Percentiles rank a stretch among this genome's conserved stretches.
Conservation (phyloP, 768 basidiomycete genomes). For the Leccinum rimulosum region DNA sequence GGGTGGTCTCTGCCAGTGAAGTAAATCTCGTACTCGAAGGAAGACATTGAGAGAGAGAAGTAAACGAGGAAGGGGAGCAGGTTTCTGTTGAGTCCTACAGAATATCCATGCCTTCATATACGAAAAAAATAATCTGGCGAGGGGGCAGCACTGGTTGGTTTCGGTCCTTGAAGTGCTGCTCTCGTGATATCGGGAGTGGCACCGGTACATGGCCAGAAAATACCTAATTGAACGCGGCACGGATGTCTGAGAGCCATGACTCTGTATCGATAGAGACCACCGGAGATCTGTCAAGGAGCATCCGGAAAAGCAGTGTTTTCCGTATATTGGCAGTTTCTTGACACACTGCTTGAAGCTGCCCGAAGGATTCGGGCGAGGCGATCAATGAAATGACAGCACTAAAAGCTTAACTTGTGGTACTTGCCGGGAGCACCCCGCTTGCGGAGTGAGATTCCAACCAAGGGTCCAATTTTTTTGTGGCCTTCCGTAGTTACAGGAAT, state of each 20-base stretch:
- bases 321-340: constrained; percentile 3
- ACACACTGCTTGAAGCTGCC: constrained; percentile 8
- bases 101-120: constrained; percentile 30
- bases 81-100: constrained; percentile 2
- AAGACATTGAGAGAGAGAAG: constrained; percentile 25
- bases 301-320: constrained; percentile 14
- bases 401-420: constrained; percentile 30
- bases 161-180: constrained; percentile 29
- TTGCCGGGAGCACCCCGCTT: constrained; percentile 17
- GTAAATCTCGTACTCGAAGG: constrained; percentile 53
- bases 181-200: constrained; percentile 45
- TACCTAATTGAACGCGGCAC: constrained; percentile 49
- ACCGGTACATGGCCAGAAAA: constrained; percentile 46
- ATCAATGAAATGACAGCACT: constrained; percentile 20
- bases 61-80: not conserved
- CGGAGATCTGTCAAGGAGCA: constrained; percentile 18
- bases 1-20: constrained; percentile 73
- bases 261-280: constrained; percentile 13
- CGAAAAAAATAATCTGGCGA: constrained; percentile 6
- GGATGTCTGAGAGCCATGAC: constrained; percentile 35
- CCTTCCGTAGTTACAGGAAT: not conserved
- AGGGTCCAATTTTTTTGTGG: constrained; percentile 1
- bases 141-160: constrained; percentile 29
- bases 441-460: constrained; percentile 1
- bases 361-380: constrained; percentile 15